phyloP scores from a whole-genome alignment of 129 eudicot species.

The Flaveria sonorensis region DNA sequence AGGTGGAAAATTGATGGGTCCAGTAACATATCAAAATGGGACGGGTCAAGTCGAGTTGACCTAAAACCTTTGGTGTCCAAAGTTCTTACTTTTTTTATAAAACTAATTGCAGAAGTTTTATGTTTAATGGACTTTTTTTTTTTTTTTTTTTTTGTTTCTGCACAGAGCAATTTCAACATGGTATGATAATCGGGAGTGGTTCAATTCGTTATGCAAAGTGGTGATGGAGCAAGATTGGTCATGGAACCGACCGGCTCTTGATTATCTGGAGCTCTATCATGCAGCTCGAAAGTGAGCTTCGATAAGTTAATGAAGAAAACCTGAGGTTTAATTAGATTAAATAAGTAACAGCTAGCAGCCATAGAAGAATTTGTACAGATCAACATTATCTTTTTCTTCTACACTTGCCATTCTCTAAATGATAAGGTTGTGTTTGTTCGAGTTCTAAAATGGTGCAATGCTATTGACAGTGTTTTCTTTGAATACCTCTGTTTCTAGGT shows the following conservation, averaged over 20 bases:
- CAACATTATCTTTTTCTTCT: conserved; percentile 15
- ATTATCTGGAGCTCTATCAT: conserved; percentile 91
- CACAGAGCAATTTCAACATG: conserved; percentile 88
- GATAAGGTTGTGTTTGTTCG: background rate
- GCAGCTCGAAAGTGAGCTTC: conserved; percentile 67
- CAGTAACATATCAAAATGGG: background rate
- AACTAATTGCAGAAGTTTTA: background rate
- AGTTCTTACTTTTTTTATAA: background rate
- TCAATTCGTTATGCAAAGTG: conserved; percentile 71
- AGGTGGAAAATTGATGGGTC: background rate
- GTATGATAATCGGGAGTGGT: conserved; percentile 88
- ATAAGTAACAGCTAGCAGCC: background rate
- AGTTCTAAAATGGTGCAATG: conserved; percentile 4
- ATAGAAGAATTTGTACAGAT: conserved; percentile 40
- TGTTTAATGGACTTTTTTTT: background rate
- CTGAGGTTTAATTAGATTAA: background rate
- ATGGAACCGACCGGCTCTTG: conserved; percentile 99
- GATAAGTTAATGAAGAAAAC: conserved; percentile 28
- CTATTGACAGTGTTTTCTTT: background rate
- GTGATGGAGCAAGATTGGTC: conserved; percentile 99
- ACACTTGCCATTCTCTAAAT: conserved; percentile 10
- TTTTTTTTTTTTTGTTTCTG: background rate
- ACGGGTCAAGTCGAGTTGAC: background rate
- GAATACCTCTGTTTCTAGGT: background rate
- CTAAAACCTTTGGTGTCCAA: background rate